Evolutionary conservation across 2,329 filamentous ascomycete genomes (phyloP).

Genomic region (Boeremia exigua): DNA sequence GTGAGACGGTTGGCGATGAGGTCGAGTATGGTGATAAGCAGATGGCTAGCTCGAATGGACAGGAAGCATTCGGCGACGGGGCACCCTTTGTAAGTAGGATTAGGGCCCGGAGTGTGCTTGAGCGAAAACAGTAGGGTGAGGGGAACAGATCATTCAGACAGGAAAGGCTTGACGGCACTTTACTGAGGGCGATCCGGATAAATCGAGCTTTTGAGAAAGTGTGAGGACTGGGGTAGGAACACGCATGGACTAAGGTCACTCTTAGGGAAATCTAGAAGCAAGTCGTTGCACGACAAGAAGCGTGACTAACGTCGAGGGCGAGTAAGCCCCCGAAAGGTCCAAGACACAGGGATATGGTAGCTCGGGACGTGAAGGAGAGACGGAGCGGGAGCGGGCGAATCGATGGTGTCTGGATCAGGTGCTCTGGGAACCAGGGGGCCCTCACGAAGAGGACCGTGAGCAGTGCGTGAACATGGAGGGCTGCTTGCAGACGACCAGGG

Average conservation of each 20-base stretch:
- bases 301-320: slow-evolving; percentile 48
- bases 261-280: slow-evolving; percentile 48
- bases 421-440: slow-evolving; percentile 44
- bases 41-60: slow-evolving; percentile 38
- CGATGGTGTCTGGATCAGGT: slow-evolving; percentile 44
- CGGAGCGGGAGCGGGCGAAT: slow-evolving; percentile 44
- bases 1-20: slow-evolving; percentile 13
- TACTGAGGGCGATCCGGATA: slow-evolving; percentile 49
- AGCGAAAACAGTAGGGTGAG: slow-evolving; percentile 32
- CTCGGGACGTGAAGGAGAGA: slow-evolving; percentile 49
- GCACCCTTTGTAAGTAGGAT: slow-evolving; percentile 42
- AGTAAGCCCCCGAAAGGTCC: slow-evolving; percentile 40
- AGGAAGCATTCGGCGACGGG: slow-evolving; percentile 39
- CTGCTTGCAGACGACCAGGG: slow-evolving; percentile 44
- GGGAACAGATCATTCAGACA: slow-evolving; percentile 48
- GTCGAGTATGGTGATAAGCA: slow-evolving; percentile 27
- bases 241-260: slow-evolving; percentile 44
- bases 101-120: slow-evolving; percentile 36
- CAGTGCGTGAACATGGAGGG: slow-evolving; percentile 46
- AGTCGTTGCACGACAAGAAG: slow-evolving; percentile 49
- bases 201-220: slow-evolving; percentile 48
- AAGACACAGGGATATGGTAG: slow-evolving; percentile 49
- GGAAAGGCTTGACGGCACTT: slow-evolving; percentile 48
- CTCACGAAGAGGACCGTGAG: slow-evolving; percentile 44
- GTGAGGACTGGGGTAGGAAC: slow-evolving; percentile 45